A percentile compares a stretch with the other conserved stretches of the same genome.
phyloP scores from a whole-genome alignment of 2,329 filamentous ascomycete species.

The Monosporascus sp. region DNA sequence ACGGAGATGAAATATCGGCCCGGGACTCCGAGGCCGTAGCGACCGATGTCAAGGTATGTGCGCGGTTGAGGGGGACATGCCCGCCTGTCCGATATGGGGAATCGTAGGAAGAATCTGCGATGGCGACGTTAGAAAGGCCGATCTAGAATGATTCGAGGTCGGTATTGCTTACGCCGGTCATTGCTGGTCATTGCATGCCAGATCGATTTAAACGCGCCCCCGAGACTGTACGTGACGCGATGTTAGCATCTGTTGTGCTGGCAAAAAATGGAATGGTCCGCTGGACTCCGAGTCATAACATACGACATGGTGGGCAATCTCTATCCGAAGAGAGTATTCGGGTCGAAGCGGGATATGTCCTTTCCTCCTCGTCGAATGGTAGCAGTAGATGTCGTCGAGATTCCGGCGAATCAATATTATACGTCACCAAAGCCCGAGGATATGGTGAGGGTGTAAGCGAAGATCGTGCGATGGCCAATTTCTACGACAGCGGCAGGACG shows the following conservation, averaged over 20 bases:
- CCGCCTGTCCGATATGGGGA: slow-evolving; percentile 87
- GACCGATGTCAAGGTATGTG: slow-evolving; percentile 79
- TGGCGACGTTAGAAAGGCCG: slow-evolving; percentile 10
- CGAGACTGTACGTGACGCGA: slow-evolving; percentile 43
- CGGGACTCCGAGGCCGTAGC: slow-evolving; percentile 87
- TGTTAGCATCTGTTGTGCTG: slow-evolving; percentile 11
- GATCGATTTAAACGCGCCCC: slow-evolving; percentile 76
- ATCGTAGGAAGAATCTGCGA: slow-evolving; percentile 84
- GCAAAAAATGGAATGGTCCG: neutral
- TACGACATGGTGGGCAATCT: slow-evolving; percentile 3
- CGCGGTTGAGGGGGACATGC: slow-evolving; percentile 81
- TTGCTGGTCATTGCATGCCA: slow-evolving; percentile 86
- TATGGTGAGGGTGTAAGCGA: neutral
- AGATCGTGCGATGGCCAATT: neutral
- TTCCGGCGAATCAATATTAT: neutral
- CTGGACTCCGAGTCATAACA: neutral
- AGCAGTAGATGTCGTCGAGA: neutral
- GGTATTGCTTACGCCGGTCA: slow-evolving; percentile 54
- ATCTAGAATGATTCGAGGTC: slow-evolving; percentile 4
- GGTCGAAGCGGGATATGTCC: neutral
- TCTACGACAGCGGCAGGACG: neutral
- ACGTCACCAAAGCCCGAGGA: too few relatives aligned
- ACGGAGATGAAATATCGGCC: slow-evolving; percentile 73
- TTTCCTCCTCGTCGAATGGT: neutral
- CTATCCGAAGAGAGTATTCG: neutral